phyloP scores from a whole-genome alignment of 2,329 filamentous ascomycete species.

The Xylariaceae sp. region DNA sequence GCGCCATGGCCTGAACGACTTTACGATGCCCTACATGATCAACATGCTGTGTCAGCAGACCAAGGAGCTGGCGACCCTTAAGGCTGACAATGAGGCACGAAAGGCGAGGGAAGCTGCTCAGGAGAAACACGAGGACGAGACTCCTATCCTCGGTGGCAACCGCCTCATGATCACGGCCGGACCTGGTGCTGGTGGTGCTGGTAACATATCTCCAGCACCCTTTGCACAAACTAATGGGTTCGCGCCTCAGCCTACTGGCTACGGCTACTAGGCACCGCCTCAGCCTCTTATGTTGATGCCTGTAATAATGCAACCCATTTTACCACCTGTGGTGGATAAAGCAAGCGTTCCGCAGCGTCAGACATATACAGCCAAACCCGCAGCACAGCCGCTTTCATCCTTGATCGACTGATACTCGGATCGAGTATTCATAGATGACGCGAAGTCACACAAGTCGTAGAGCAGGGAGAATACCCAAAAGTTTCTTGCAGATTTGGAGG shows the following conservation, averaged over 20 bases:
- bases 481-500: constrained; percentile 34
- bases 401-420: constrained; percentile 1
- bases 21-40: constrained; percentile 99
- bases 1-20: constrained; percentile 93
- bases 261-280: constrained; percentile 58
- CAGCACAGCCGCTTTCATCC: constrained; percentile 4
- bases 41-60: constrained; percentile 94
- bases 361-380: neutral
- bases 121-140: constrained; percentile 90
- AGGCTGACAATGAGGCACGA: constrained; percentile 95
- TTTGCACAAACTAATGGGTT: constrained; percentile 88
- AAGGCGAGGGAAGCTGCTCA: constrained; percentile 75
- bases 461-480: constrained; percentile 28
- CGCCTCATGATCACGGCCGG: constrained; percentile 97
- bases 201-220: constrained; percentile 67
- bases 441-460: constrained; percentile 13
- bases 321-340: neutral
- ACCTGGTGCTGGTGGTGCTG: constrained; percentile 60
- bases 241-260: constrained; percentile 86
- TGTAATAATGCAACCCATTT: constrained; percentile 13
- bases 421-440: constrained; percentile 2
- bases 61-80: constrained; percentile 80
- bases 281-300: constrained; percentile 29
- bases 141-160: constrained; percentile 87
- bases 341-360: constrained; percentile 3